A percentile compares a stretch with the other conserved stretches of the same genome.
Evolutionary conservation across 176 grass and related monocot genomes (phyloP).

Genomic region (Oryza nivara): DNA sequence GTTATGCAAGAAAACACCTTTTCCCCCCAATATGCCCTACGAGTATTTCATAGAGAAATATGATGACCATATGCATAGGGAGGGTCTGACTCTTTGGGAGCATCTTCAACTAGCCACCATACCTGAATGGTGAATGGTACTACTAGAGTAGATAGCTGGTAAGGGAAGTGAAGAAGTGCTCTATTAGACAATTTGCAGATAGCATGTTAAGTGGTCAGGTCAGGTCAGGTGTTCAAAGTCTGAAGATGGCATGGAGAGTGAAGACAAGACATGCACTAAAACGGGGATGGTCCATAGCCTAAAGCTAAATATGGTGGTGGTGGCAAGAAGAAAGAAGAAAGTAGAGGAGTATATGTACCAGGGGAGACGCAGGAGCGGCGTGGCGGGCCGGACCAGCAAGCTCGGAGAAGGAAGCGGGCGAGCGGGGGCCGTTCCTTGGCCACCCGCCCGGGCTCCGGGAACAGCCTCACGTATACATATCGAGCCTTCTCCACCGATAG

Average conservation of each 20-base stretch:
- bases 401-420: slow-evolving; percentile 78
- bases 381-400: slow-evolving; percentile 60
- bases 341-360: slow-evolving; percentile 49
- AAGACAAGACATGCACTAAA: not conserved
- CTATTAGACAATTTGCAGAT: not conserved
- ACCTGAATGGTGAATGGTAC: not conserved
- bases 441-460: slow-evolving; percentile 77
- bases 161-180: not conserved
- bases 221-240: not conserved
- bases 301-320: too few relatives aligned
- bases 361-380: slow-evolving; percentile 65
- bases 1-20: not conserved
- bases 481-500: slow-evolving; percentile 84
- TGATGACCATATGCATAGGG: not conserved
- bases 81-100: not conserved
- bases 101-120: not conserved
- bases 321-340: not conserved
- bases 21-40: not conserved
- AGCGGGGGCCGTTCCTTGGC: slow-evolving; percentile 84
- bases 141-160: not conserved
- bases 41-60: not conserved
- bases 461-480: slow-evolving; percentile 69
- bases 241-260: not conserved
- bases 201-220: not conserved
- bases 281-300: too few relatives aligned